Conservation (phyloP, 768 basidiomycete genomes). For the Leccinum fibrillosum region DNA sequence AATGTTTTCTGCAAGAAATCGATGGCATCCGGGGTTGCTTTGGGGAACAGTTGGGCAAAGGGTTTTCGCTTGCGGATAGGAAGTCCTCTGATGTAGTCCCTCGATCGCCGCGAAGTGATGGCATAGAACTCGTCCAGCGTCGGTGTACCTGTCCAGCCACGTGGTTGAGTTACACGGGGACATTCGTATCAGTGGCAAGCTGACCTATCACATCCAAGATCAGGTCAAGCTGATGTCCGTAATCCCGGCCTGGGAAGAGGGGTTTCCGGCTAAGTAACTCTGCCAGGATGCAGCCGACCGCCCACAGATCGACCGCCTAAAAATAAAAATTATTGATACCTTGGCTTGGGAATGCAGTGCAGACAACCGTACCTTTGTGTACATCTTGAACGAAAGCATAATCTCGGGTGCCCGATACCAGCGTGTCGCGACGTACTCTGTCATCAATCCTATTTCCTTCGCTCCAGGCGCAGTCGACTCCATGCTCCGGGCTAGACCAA, state of each 20-base stretch:
- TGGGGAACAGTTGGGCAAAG: slow-evolving; percentile 73
- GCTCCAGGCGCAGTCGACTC: slow-evolving; percentile 49
- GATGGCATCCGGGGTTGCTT: slow-evolving; percentile 68
- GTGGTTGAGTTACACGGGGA: slow-evolving; percentile 20
- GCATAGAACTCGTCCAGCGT: slow-evolving; percentile 89
- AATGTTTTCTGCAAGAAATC: slow-evolving; percentile 73
- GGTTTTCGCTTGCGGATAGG: slow-evolving; percentile 76
- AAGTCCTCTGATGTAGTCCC: slow-evolving; percentile 84
- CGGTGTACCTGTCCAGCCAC: slow-evolving; percentile 57
- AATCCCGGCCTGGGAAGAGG: slow-evolving; percentile 85
- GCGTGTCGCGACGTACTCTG: slow-evolving; percentile 85
- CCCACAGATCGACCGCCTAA: slow-evolving; percentile 72
- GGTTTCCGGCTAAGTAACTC: slow-evolving; percentile 81
- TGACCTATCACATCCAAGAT: slow-evolving; percentile 84
- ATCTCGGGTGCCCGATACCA: slow-evolving; percentile 96
- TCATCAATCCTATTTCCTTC: slow-evolving; percentile 69
- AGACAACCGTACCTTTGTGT: slow-evolving; percentile 52
- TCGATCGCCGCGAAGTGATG: slow-evolving; percentile 79
- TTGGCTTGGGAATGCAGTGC: slow-evolving; percentile 7
- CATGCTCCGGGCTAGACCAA: slow-evolving; percentile 74
- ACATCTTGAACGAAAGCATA: slow-evolving; percentile 93
- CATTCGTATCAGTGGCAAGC: not conserved
- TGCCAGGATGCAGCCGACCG: slow-evolving; percentile 72
- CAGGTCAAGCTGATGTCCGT: slow-evolving; percentile 83
- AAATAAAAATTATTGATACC: not conserved